phyloP scores from a whole-genome alignment of 805 yeast genomes.

The Debaryomyces maramus region DNA sequence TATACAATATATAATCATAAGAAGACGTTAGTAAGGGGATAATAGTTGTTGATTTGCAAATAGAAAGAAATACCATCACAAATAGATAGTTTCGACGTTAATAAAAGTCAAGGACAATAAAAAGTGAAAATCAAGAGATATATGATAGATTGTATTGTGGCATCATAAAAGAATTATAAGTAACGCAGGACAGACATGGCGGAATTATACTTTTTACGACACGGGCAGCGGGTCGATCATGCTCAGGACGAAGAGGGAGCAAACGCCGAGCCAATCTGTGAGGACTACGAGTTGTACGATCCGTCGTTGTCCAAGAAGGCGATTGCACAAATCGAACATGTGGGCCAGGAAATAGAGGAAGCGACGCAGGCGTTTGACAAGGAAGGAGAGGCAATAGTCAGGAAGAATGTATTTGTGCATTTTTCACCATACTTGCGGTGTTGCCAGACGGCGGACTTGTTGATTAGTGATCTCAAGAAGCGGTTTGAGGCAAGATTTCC shows the following conservation, averaged over 20 bases:
- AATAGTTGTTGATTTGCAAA: background rate
- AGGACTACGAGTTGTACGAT: constrained; percentile 34
- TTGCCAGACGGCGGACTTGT: constrained; percentile 44
- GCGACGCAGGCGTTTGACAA: constrained; percentile 21
- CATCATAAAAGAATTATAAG: too few species aligned
- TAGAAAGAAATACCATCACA: background rate
- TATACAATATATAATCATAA: too few species aligned
- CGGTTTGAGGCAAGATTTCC: constrained; percentile 24
- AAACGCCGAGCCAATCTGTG: constrained; percentile 23
- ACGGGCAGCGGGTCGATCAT: constrained; percentile 44
- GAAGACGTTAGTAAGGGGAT: too few species aligned
- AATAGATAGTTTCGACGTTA: too few species aligned
- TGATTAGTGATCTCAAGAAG: constrained; percentile 29
- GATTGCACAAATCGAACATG: constrained; percentile 23
- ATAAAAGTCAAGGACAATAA: too few species aligned
- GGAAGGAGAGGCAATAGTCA: constrained; percentile 12
- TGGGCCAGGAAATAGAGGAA: constrained; percentile 29
- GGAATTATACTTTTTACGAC: constrained; percentile 45
- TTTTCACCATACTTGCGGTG: constrained; percentile 46
- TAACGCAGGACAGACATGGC: too few species aligned
- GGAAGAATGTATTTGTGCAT: constrained; percentile 38
- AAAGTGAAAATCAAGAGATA: too few species aligned
- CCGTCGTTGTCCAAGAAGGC: constrained; percentile 37
- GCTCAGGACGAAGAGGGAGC: constrained; percentile 22
- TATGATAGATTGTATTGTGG: too few species aligned